Evolutionary conservation across 305 asterid genomes (phyloP).

Genomic region (Coffea humblotiana): DNA sequence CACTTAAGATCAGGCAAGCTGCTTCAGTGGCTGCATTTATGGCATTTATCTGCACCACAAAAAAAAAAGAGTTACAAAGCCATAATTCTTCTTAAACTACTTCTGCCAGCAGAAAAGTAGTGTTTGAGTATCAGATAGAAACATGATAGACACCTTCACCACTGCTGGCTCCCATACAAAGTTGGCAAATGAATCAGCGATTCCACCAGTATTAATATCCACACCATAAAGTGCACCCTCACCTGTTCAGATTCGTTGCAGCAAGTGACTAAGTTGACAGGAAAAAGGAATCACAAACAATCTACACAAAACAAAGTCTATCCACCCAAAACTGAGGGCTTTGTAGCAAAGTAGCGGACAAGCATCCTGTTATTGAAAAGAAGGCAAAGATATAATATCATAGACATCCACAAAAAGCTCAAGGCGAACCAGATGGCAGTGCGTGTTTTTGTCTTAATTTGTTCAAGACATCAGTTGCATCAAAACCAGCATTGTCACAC

Average conservation of each 20-base stretch:
- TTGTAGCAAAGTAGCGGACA: background rate
- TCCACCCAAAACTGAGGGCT: background rate
- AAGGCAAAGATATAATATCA: background rate
- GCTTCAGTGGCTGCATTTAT: conserved; percentile 99
- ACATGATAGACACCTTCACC: conserved; percentile 55
- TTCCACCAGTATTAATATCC: conserved; percentile 94
- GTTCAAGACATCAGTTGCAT: conserved; percentile 94
- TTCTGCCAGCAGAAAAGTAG: background rate
- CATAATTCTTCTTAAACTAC: background rate
- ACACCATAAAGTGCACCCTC: conserved; percentile 96
- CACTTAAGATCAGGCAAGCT: conserved; percentile 90
- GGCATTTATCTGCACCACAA: conserved; percentile 65
- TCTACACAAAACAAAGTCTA: background rate
- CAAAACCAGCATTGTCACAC: conserved; percentile 98
- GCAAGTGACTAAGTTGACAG: conserved; percentile 3
- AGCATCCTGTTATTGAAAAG: background rate
- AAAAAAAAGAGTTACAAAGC: background rate
- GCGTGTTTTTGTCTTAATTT: conserved; percentile 95
- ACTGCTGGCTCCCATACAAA: conserved; percentile 99
- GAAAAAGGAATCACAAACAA: background rate
- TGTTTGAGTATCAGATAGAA: background rate
- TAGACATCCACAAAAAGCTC: background rate
- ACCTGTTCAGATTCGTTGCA: conserved; percentile 45
- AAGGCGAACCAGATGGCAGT: conserved; percentile 72
- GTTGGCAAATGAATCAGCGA: conserved; percentile 87